phyloP scores from a whole-genome alignment of 2,329 filamentous ascomycete species.

The Chaetomium strumarium region DNA sequence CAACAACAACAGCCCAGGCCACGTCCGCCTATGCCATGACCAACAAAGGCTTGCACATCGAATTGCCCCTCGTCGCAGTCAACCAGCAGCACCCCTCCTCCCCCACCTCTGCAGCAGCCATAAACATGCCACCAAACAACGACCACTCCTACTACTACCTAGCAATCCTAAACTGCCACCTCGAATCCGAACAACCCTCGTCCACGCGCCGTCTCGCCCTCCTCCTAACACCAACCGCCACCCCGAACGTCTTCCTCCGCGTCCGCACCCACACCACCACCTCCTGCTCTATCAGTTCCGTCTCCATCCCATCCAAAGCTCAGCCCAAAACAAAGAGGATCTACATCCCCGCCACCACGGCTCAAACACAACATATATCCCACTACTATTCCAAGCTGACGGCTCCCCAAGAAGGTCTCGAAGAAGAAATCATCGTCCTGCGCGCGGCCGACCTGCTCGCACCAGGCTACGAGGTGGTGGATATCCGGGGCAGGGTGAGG shows the following conservation, averaged over 20 bases:
- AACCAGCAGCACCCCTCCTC: background rate
- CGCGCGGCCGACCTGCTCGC: constrained; percentile 17
- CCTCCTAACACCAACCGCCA: constrained; percentile 16
- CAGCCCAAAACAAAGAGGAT: constrained; percentile 2
- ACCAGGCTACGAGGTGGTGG: constrained; percentile 21
- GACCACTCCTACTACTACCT: too few relatives aligned
- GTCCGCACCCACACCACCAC: constrained; percentile 13
- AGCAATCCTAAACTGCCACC: constrained; percentile 19
- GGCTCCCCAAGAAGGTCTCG: too few relatives aligned
- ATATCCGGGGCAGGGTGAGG: constrained; percentile 18
- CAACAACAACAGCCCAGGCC: background rate
- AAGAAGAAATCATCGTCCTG: constrained; percentile 19
- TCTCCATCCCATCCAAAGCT: background rate
- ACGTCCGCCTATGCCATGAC: constrained; percentile 19
- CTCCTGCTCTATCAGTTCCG: background rate
- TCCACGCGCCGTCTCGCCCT: constrained; percentile 16
- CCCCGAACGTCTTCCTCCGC: constrained; percentile 17
- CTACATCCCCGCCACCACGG: constrained; percentile 19
- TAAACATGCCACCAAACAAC: background rate
- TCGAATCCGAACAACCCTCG: constrained; percentile 10
- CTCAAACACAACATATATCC: too few relatives aligned
- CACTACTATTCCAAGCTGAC: too few relatives aligned
- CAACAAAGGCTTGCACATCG: constrained; percentile 22
- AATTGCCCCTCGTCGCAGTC: constrained; percentile 13
- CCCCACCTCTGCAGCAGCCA: background rate